Conservation (phyloP, 495 filamentous ascomycete species). For the Lepidopterella palustris region DNA sequence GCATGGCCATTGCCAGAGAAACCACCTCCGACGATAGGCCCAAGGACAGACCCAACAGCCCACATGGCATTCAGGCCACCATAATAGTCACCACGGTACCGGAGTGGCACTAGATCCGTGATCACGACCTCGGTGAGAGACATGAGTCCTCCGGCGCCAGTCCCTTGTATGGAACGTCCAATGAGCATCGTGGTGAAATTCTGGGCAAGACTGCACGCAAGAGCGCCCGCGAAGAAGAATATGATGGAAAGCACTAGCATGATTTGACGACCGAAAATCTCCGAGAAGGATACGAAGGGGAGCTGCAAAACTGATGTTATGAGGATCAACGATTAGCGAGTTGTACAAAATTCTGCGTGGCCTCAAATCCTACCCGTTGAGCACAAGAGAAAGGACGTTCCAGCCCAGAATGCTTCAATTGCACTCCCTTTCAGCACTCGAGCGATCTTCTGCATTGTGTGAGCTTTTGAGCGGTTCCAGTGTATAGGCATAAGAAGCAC, state of each 20-base stretch:
- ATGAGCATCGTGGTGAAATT: slow-evolving; percentile 16
- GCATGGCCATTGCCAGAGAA: slow-evolving; percentile 20
- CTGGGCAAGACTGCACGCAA: slow-evolving; percentile 18
- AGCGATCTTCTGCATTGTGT: no score
- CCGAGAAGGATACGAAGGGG: slow-evolving; percentile 45
- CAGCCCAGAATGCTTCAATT: no score
- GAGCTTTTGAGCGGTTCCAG: no score
- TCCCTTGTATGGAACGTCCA: slow-evolving; percentile 30
- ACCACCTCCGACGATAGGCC: slow-evolving; percentile 27
- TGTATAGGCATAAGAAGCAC: no score
- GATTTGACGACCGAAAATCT: slow-evolving; percentile 43
- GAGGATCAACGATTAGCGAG: no score
- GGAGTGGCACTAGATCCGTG: slow-evolving; percentile 33
- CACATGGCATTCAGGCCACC: slow-evolving; percentile 33
- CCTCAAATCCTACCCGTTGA: no score
- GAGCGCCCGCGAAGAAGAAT: slow-evolving; percentile 33
- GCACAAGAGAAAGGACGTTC: no score
- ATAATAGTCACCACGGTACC: slow-evolving; percentile 35
- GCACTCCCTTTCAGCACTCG: no score
- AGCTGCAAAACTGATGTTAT: no score
- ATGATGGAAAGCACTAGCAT: slow-evolving; percentile 37
- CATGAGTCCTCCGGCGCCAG: slow-evolving; percentile 28
- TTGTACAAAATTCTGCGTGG: no score
- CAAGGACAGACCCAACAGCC: slow-evolving; percentile 33
- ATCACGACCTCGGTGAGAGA: slow-evolving; percentile 24